These are phyloP conservation scores for Discostella stelligeroides DNA, from an alignment of 108 stramenopile genomes.

Conservation along the genomic window DNA sequence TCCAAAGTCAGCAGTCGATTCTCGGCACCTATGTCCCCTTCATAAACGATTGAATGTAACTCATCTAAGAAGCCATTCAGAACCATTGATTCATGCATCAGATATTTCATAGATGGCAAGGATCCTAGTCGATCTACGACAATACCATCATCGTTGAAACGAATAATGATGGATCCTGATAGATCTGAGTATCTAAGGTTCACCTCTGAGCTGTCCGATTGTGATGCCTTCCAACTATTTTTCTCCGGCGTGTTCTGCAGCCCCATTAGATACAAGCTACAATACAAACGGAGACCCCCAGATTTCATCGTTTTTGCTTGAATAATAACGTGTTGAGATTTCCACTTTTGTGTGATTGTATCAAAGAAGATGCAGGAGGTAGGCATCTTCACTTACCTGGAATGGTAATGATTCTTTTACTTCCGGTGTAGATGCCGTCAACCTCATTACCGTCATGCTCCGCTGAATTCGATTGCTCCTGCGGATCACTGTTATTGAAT, in stretches of 20 bases:
- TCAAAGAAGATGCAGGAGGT: no score
- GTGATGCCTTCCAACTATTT: constrained; percentile 67
- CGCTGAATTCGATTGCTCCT: constrained; percentile 5
- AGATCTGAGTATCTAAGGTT: constrained; percentile 73
- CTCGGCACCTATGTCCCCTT: constrained; percentile 33
- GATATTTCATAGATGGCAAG: constrained; percentile 69
- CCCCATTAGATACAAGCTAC: constrained; percentile 78
- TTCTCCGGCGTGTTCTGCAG: constrained; percentile 78
- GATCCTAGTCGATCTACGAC: constrained; percentile 66
- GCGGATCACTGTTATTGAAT: constrained; percentile 11
- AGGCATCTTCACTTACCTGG: constrained; percentile 31
- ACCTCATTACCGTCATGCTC: constrained; percentile 19
- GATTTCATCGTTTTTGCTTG: constrained; percentile 71
- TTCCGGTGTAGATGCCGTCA: constrained; percentile 49
- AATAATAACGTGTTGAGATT: not conserved
- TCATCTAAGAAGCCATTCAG: constrained; percentile 74
- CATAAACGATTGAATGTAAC: constrained; percentile 47
- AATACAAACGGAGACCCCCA: constrained; percentile 76
- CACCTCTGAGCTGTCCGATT: constrained; percentile 61
- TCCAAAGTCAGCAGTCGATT: constrained; percentile 67
- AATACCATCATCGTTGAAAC: constrained; percentile 58
- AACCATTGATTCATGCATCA: constrained; percentile 76
- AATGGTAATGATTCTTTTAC: constrained; percentile 47
- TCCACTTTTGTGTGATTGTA: no score
- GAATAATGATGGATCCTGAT: constrained; percentile 66